These are phyloP conservation scores for Rhodotorula kratochvilovae DNA, from an alignment of 768 basidiomycete genomes.

Conservation along the genomic window DNA sequence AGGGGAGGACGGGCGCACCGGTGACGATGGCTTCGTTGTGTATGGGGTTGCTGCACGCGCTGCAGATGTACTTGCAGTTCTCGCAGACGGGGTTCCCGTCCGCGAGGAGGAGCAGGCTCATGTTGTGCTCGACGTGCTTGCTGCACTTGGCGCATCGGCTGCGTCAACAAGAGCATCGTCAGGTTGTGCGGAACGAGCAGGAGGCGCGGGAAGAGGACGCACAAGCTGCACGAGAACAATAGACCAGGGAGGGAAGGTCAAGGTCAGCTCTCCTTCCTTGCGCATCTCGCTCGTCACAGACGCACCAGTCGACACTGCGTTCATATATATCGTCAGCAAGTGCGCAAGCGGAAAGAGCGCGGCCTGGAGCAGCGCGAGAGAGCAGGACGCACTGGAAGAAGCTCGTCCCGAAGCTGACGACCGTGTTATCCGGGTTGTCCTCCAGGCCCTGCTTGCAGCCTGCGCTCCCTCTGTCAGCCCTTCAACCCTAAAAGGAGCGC, in stretches of 20 bases:
- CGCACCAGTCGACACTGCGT: neutral
- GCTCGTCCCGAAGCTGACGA: conserved; percentile 34
- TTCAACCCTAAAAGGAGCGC: neutral
- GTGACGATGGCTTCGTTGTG: conserved; percentile 99
- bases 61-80: conserved; percentile 91
- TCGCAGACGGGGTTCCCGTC: conserved; percentile 97
- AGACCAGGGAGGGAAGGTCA: neutral
- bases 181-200: too few relatives aligned
- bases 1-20: conserved; percentile 46
- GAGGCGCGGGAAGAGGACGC: neutral
- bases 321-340: neutral
- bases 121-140: conserved; percentile 86
- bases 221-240: neutral
- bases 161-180: neutral
- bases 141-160: conserved; percentile 87
- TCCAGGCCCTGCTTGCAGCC: conserved; percentile 32
- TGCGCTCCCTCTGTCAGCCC: neutral
- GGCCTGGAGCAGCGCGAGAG: too few relatives aligned
- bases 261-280: too few relatives aligned
- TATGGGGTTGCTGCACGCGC: conserved; percentile 86
- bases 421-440: conserved; percentile 31
- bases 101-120: conserved; percentile 90
- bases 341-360: neutral
- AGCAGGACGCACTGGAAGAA: conserved; percentile 27
- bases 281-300: too few relatives aligned